phyloP scores from a whole-genome alignment of 768 basidiomycete species.

The Amanita pseudoporphyria region DNA sequence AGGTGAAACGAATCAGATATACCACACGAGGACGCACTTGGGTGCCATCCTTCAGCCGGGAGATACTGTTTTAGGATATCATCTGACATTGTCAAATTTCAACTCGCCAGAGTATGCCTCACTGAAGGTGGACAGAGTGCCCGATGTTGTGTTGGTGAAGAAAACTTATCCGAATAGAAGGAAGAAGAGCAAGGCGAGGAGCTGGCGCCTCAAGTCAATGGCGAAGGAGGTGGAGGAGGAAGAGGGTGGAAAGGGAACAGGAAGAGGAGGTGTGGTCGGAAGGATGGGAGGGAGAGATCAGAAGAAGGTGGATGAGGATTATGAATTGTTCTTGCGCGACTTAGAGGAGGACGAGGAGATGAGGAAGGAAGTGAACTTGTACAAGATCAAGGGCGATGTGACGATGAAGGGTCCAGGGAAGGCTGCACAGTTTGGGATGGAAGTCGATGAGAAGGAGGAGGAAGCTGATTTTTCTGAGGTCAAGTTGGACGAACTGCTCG shows the following conservation, averaged over 20 bases:
- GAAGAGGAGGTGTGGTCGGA: constrained; percentile 51
- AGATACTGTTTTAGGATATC: constrained; percentile 87
- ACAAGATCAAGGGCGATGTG: constrained; percentile 48
- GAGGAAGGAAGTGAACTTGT: constrained; percentile 78
- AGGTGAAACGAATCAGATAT: constrained; percentile 65
- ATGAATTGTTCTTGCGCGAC: constrained; percentile 91
- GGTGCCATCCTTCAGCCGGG: constrained; percentile 89
- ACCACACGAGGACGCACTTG: constrained; percentile 94
- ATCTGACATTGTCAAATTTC: constrained; percentile 83
- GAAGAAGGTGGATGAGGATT: constrained; percentile 29
- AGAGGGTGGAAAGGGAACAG: constrained; percentile 50
- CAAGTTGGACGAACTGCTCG: constrained; percentile 74
- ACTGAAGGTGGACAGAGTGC: constrained; percentile 57
- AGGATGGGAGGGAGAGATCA: constrained; percentile 83
- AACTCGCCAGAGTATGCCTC: constrained; percentile 81
- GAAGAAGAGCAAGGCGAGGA: constrained; percentile 80
- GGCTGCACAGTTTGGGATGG: constrained; percentile 52
- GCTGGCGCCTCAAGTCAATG: constrained; percentile 87
- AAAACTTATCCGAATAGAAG: constrained; percentile 92
- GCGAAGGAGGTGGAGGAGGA: constrained; percentile 88
- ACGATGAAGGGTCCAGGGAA: constrained; percentile 43
- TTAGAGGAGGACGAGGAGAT: constrained; percentile 93
- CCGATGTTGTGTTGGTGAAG: constrained; percentile 89
- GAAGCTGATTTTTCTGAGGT: constrained; percentile 89
- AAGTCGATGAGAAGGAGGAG: constrained; percentile 56